Evolutionary conservation across 2,329 filamentous ascomycete genomes (phyloP).

Genomic region (Penicillium sclerotigenum): DNA sequence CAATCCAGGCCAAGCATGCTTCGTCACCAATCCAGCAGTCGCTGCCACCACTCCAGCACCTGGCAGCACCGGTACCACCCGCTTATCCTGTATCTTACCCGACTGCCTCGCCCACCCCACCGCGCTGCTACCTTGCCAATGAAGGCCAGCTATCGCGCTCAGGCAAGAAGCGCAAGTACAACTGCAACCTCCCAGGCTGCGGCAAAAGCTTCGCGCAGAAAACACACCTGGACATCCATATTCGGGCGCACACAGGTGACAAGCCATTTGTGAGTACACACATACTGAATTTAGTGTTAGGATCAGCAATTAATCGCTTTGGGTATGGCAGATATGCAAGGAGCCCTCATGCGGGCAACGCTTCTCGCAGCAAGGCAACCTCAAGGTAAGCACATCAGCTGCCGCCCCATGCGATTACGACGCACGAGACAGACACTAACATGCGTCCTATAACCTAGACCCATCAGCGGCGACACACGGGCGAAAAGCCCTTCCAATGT

Average conservation of each 20-base stretch:
- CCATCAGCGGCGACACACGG: constrained; percentile 82
- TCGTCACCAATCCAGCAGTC: constrained; percentile 30
- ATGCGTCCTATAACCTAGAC: constrained; percentile 52
- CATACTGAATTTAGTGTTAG: not conserved
- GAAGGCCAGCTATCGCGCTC: constrained; percentile 37
- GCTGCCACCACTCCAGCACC: constrained; percentile 36
- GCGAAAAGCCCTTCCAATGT: constrained; percentile 80
- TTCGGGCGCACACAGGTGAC: constrained; percentile 79
- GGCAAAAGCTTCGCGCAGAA: constrained; percentile 83
- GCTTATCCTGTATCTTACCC: constrained; percentile 25
- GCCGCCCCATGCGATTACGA: not conserved
- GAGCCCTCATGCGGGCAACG: constrained; percentile 69
- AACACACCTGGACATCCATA: constrained; percentile 89
- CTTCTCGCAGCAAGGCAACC: constrained; percentile 87
- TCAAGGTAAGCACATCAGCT: constrained; percentile 61
- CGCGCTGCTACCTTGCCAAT: constrained; percentile 25
- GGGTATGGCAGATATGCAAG: constrained; percentile 57
- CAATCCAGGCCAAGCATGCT: constrained; percentile 67
- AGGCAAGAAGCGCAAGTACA: constrained; percentile 60
- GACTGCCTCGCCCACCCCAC: constrained; percentile 4
- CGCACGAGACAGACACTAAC: constrained; percentile 3
- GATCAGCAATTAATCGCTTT: constrained; percentile 5
- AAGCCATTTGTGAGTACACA: constrained; percentile 74
- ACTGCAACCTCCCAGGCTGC: constrained; percentile 71
- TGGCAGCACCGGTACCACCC: constrained; percentile 26